Percentiles rank a stretch among this genome's conserved stretches.
phyloP scores from a whole-genome alignment of 495 filamentous ascomycete genomes.

The Friedmanniomyces simplex region DNA sequence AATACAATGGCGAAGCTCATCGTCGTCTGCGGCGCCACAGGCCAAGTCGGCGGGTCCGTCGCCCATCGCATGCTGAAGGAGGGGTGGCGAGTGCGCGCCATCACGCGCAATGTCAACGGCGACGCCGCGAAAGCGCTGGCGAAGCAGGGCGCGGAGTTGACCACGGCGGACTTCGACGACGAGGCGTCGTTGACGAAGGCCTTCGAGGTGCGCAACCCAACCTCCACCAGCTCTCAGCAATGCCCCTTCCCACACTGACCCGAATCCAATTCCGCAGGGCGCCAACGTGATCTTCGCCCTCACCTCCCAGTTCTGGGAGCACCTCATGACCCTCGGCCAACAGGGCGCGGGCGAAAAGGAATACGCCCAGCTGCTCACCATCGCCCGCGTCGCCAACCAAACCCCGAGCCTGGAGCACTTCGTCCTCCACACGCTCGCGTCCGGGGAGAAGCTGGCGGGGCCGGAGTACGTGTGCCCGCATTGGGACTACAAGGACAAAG shows the following conservation, averaged over 20 bases:
- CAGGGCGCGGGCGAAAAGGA: slow-evolving; percentile 20
- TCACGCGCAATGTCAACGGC: slow-evolving; percentile 17
- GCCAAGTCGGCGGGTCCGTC: not conserved
- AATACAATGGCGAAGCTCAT: not conserved
- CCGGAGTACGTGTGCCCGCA: slow-evolving; percentile 24
- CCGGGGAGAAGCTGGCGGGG: slow-evolving; percentile 17
- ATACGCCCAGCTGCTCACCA: slow-evolving; percentile 33
- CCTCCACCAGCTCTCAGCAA: too few relatives aligned
- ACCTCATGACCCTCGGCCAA: slow-evolving; percentile 9
- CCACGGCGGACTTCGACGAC: slow-evolving; percentile 17
- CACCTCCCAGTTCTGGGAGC: slow-evolving; percentile 15
- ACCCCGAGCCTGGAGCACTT: slow-evolving; percentile 36
- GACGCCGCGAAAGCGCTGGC: slow-evolving; percentile 16
- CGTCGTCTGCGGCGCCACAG: not conserved
- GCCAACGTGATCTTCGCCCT: slow-evolving; percentile 20
- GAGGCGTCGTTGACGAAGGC: slow-evolving; percentile 14
- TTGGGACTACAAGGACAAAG: slow-evolving; percentile 25
- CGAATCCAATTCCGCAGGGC: slow-evolving; percentile 14
- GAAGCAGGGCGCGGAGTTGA: slow-evolving; percentile 17
- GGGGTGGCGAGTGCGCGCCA: slow-evolving; percentile 17
- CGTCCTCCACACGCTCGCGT: slow-evolving; percentile 39
- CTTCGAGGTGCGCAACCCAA: slow-evolving; percentile 2
- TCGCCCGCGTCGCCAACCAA: slow-evolving; percentile 34
- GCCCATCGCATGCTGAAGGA: not conserved
- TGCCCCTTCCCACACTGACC: too few relatives aligned